A percentile compares a stretch with the other conserved stretches of the same genome.
Conservation (phyloP, 2,329 filamentous ascomycete genomes). For the Orbilia oligospora region DNA sequence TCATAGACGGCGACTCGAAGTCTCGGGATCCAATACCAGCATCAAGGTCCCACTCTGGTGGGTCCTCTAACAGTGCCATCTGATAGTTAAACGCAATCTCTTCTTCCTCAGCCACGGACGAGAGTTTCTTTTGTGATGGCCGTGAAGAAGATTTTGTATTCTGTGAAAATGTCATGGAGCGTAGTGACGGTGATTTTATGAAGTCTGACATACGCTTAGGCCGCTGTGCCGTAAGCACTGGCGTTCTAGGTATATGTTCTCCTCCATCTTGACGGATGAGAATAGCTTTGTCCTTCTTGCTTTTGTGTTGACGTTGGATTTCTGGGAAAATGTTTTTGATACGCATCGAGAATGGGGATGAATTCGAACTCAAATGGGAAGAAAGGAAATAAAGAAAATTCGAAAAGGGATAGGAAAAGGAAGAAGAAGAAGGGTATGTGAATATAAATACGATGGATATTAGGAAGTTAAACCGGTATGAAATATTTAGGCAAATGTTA, state of each 20-base stretch:
- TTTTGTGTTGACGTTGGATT: slow-evolving; percentile 51
- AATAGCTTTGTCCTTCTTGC: slow-evolving; percentile 48
- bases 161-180: slow-evolving; percentile 29
- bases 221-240: slow-evolving; percentile 51
- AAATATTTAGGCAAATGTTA: slow-evolving; percentile 24
- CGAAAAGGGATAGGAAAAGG: neutral
- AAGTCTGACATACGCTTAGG: slow-evolving; percentile 51
- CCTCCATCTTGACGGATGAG: slow-evolving; percentile 33
- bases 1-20: slow-evolving; percentile 57
- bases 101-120: slow-evolving; percentile 53
- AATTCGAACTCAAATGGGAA: too few species aligned
- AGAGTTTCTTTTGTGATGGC: slow-evolving; percentile 38
- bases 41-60: slow-evolving; percentile 59
- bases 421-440: slow-evolving; percentile 5
- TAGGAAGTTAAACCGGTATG: slow-evolving; percentile 14
- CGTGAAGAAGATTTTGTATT: slow-evolving; percentile 29
- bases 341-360: slow-evolving; percentile 45
- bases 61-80: slow-evolving; percentile 58
- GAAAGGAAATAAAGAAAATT: too few species aligned
- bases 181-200: slow-evolving; percentile 53
- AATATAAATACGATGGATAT: slow-evolving; percentile 1
- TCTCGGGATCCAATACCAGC: slow-evolving; percentile 56
- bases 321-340: slow-evolving; percentile 58
- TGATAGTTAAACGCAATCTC: slow-evolving; percentile 59
- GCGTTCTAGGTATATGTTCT: slow-evolving; percentile 42